Evolutionary conservation across 139 green algal genomes (phyloP).

Genomic region (Asterochloris sp.): DNA sequence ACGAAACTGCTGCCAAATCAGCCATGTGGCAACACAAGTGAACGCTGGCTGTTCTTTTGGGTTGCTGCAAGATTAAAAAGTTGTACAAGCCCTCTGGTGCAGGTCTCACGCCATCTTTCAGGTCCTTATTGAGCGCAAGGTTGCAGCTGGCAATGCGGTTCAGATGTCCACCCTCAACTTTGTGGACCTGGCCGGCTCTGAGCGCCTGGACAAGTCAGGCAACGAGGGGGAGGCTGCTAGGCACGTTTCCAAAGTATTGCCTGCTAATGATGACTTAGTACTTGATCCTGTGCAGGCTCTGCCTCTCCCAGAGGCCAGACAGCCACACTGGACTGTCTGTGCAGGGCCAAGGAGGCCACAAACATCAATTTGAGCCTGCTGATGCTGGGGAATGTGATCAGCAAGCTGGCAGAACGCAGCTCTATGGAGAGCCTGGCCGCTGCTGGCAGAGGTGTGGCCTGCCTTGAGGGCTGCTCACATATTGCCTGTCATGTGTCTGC

Average conservation of each 20-base stretch:
- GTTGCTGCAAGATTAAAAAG: background rate
- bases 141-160: background rate
- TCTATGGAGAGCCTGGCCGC: background rate
- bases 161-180: conserved; percentile 23
- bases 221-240: conserved; percentile 30
- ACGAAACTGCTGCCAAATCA: no score
- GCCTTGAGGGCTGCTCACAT: no score
- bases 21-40: no score
- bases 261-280: background rate
- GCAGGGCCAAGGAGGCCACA: conserved; percentile 66
- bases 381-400: conserved; percentile 29
- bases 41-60: no score
- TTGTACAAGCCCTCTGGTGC: background rate
- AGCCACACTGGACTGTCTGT: no score
- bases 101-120: conserved; percentile 25
- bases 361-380: conserved; percentile 51
- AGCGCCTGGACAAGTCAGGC: conserved; percentile 52
- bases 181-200: conserved; percentile 23
- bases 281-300: background rate
- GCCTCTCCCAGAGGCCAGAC: no score
- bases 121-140: conserved; percentile 35
- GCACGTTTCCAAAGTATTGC: background rate
- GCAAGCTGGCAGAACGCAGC: conserved; percentile 53
- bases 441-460: background rate
- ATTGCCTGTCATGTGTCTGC: background rate